Conservation (phyloP, 768 basidiomycete species). For the Panellus pusillus region DNA sequence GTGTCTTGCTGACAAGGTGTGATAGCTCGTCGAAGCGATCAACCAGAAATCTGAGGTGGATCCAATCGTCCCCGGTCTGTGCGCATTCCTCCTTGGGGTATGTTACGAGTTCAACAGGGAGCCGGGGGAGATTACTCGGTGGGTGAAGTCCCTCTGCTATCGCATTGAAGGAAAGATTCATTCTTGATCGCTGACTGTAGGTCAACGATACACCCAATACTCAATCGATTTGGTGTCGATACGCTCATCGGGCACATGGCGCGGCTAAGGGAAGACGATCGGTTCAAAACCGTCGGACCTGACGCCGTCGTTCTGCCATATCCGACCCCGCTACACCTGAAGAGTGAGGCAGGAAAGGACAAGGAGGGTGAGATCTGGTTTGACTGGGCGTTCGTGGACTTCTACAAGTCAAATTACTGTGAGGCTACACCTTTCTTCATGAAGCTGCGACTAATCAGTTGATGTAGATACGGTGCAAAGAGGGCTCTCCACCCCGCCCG, state of each 20-base stretch:
- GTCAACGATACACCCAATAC: conserved; percentile 83
- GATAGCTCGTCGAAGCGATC: conserved; percentile 89
- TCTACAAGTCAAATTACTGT: conserved; percentile 99
- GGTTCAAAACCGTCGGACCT: conserved; percentile 88
- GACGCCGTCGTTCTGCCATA: conserved; percentile 72
- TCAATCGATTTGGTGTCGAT: conserved; percentile 88
- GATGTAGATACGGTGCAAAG: conserved; percentile 71
- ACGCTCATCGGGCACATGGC: conserved; percentile 84
- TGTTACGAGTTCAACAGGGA: conserved; percentile 97
- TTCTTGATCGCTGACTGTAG: conserved; percentile 36
- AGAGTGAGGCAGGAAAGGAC: conserved; percentile 33
- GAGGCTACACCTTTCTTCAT: conserved; percentile 29
- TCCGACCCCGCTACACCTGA: conserved; percentile 39
- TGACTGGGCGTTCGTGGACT: conserved; percentile 97
- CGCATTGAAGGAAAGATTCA: background rate
- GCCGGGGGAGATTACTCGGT: conserved; percentile 95
- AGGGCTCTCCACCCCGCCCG: conserved; percentile 68
- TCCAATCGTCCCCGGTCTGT: conserved; percentile 83
- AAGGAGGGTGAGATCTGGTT: conserved; percentile 93
- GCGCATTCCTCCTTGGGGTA: conserved; percentile 86
- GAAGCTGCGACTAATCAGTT: no score
- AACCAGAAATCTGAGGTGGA: conserved; percentile 88
- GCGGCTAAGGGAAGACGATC: conserved; percentile 86
- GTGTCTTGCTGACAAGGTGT: background rate
- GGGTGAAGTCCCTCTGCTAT: conserved; percentile 23